Base-by-base conservation (phyloP, 176 grass and related monocot species). In the Puccinellia tenuiflora region DNA sequence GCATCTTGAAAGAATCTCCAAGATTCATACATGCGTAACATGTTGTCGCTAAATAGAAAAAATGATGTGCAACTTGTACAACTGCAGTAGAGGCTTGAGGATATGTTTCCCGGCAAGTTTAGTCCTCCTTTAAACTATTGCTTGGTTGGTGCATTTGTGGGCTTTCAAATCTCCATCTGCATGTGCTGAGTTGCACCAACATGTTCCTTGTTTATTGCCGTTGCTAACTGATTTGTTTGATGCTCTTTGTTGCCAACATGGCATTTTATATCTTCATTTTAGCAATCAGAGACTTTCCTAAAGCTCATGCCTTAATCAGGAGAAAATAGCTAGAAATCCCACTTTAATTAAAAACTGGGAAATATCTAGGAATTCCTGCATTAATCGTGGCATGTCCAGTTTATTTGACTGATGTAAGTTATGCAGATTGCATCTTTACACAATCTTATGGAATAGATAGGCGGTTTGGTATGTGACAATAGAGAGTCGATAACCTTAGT, bases 31-130 rank as follows among this genome's bases (percentile, higher is more conserved):
- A 20, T 29, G 24, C 8, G 24, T 72, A 46, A 72, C 22, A 46
- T 72, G 22, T 47, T 25, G n/a, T 70, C 67, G 6, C 5, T 43
- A 24, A 71, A 71, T 71, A 45, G n/a, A 26, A 10, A 71, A 71
- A 71, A 16, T 45, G 11, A 80, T 38, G 20, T 53, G 30, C 5
- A 69, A 57, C 26, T 68, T 51, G 31, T 68, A 80, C 56, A 63
- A 54, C 67, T 24, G 20, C 59, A 69, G 29, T 81, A 80, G 37
- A 80, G 52, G 24, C 37, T 66, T 85, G 46, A 85, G 42, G 51
- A 38, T 65, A 65, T 25, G 37, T 29, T 71, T 71, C 12, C 55
- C 7, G 4, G 11, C 79, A 47, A 48, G 69, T 73, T 18, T 29
- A 82, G 51, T 20, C 47, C 35, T 9, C 30, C 52, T n/a, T 73